phyloP scores from a whole-genome alignment of 2,329 filamentous ascomycete genomes.

The Pseudogymnoascus sp. region DNA sequence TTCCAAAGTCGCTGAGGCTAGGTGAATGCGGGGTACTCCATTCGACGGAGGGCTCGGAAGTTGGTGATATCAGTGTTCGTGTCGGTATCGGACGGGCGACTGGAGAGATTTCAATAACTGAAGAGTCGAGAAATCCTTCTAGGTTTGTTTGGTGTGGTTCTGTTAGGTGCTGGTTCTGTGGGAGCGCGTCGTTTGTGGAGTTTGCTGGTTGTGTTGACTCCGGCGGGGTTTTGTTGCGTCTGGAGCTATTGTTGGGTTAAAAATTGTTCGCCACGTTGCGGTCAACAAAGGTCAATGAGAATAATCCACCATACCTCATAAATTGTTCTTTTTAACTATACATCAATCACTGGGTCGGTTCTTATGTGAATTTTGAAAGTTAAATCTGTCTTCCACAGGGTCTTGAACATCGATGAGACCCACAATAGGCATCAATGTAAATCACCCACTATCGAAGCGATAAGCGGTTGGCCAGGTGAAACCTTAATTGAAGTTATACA shows the following conservation, averaged over 20 bases:
- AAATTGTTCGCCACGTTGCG: background rate
- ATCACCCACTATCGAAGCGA: slow-evolving; percentile 6
- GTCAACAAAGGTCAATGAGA: background rate
- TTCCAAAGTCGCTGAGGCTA: slow-evolving; percentile 24
- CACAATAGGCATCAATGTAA: slow-evolving; percentile 5
- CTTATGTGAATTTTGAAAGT: background rate
- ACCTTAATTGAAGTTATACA: slow-evolving; percentile 1
- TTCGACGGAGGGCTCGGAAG: background rate
- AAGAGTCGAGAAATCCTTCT: background rate
- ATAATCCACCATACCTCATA: slow-evolving; percentile 1
- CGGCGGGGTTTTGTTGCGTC: background rate
- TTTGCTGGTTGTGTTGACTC: slow-evolving; percentile 4
- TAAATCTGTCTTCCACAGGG: background rate
- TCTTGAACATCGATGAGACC: background rate
- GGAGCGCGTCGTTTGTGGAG: background rate
- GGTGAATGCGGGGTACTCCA: slow-evolving; percentile 13
- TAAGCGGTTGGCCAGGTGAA: slow-evolving; percentile 8
- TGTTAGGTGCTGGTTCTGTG: background rate
- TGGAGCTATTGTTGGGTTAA: slow-evolving; percentile 2
- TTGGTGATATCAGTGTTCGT: background rate
- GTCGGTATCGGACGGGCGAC: background rate
- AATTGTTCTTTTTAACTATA: background rate
- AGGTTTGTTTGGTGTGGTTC: background rate
- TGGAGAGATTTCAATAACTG: background rate
- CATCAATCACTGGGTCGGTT: background rate